phyloP scores from a whole-genome alignment of 2,329 filamentous ascomycete genomes.

The Coniochaeta ligniaria region DNA sequence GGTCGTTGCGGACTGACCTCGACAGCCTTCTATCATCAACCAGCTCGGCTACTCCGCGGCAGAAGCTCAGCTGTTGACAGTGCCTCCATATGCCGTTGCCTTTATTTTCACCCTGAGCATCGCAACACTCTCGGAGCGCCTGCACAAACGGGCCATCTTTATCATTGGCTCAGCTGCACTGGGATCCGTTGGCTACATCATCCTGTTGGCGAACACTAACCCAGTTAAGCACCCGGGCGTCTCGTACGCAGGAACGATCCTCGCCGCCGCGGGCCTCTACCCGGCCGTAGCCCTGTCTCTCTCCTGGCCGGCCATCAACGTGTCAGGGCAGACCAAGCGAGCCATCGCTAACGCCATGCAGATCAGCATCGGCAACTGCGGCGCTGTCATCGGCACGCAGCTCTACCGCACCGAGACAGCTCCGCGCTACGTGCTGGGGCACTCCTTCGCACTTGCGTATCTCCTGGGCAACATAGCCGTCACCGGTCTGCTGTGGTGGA shows the following conservation, averaged over 20 bases:
- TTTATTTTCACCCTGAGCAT: constrained; percentile 51
- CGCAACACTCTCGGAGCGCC: constrained; percentile 53
- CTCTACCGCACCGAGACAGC: constrained; percentile 54
- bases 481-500: constrained; percentile 41
- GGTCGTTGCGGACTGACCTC: constrained; percentile 2
- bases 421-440: constrained; percentile 59
- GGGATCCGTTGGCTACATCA: constrained; percentile 55
- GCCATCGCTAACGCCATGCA: constrained; percentile 64
- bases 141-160: constrained; percentile 52
- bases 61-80: constrained; percentile 49
- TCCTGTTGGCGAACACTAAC: constrained; percentile 45
- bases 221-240: constrained; percentile 43
- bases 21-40: constrained; percentile 43
- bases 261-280: constrained; percentile 61
- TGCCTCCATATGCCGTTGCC: constrained; percentile 58
- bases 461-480: constrained; percentile 51
- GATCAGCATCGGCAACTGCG: constrained; percentile 64
- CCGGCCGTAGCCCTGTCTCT: constrained; percentile 56
- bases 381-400: constrained; percentile 63
- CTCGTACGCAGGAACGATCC: constrained; percentile 54
- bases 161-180: constrained; percentile 50
- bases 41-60: constrained; percentile 46
- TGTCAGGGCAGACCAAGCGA: constrained; percentile 63
- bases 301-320: constrained; percentile 66
- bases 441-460: constrained; percentile 60